Conservation (phyloP, 805 yeast species). For the Candida nemodendra region DNA sequence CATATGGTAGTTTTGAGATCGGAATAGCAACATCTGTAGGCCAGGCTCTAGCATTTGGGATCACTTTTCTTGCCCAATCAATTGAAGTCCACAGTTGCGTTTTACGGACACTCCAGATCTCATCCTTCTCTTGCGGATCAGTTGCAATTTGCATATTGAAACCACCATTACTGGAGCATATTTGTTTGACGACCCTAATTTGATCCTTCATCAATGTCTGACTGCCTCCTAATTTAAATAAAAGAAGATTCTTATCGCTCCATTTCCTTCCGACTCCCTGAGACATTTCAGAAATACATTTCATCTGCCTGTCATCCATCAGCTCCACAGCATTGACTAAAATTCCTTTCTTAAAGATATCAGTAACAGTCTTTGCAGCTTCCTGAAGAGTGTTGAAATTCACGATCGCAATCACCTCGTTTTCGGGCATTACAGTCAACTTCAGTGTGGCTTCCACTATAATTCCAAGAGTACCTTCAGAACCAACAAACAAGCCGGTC, state of each 20-base stretch:
- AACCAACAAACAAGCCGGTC: constrained; percentile 67
- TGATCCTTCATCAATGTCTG: constrained; percentile 40
- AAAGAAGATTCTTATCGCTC: constrained; percentile 36
- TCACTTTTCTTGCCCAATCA: constrained; percentile 57
- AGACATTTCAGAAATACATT: constrained; percentile 55
- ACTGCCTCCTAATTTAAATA: constrained; percentile 63
- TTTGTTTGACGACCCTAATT: constrained; percentile 44
- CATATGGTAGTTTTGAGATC: constrained; percentile 58
- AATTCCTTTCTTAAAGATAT: constrained; percentile 57
- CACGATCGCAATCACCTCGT: constrained; percentile 66
- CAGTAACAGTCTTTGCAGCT: constrained; percentile 68
- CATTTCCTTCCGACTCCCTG: constrained; percentile 29
- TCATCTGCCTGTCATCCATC: constrained; percentile 68
- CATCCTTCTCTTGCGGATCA: constrained; percentile 57
- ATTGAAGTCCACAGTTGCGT: constrained; percentile 64
- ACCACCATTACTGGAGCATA: constrained; percentile 55
- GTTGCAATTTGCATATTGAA: constrained; percentile 56
- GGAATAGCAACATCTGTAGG: constrained; percentile 87
- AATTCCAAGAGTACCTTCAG: constrained; percentile 76
- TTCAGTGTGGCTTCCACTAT: constrained; percentile 73
- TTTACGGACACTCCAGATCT: constrained; percentile 73
- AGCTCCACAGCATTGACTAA: constrained; percentile 71
- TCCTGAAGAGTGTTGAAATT: constrained; percentile 62
- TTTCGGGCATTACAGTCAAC: constrained; percentile 60
- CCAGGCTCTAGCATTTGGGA: constrained; percentile 50